Evolutionary conservation across 768 basidiomycete species (phyloP).

Genomic region (Xerocomellus chrysenteron): DNA sequence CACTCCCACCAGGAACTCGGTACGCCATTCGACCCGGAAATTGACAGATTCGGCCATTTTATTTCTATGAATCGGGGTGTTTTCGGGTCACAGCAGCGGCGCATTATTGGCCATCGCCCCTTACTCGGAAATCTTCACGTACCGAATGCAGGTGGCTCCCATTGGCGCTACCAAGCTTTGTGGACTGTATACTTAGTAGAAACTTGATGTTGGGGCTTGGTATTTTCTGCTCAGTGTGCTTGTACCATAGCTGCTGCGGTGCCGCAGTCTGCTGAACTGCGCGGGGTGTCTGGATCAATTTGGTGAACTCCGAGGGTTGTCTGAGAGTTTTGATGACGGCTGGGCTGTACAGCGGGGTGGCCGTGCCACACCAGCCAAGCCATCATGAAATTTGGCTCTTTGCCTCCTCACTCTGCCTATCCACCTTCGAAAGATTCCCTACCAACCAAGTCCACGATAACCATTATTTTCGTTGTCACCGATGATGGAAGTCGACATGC

Average conservation of each 20-base stretch:
- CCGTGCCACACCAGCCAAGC: slow-evolving; percentile 3
- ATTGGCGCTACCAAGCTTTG: too few relatives aligned
- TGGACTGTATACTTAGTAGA: not conserved
- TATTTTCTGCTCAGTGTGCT: not conserved
- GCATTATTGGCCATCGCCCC: not conserved
- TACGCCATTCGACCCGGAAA: too few relatives aligned
- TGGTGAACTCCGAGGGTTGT: not conserved
- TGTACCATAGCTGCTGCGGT: not conserved
- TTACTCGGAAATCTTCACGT: not conserved
- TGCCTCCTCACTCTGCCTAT: not conserved
- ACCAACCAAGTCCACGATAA: not conserved
- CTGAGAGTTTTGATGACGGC: too few relatives aligned
- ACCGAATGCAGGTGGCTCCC: not conserved
- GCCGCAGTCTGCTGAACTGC: too few relatives aligned
- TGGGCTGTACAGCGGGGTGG: slow-evolving; percentile 1
- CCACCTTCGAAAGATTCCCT: not conserved
- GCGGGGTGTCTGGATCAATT: not conserved
- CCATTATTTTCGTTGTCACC: not conserved
- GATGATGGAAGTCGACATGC: slow-evolving; percentile 60
- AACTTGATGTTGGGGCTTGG: not conserved
- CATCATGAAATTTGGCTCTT: not conserved
- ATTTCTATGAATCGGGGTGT: too few relatives aligned
- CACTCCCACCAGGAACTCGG: too few relatives aligned
- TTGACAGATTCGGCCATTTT: too few relatives aligned
- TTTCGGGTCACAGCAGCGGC: too few relatives aligned